A percentile compares a stretch with the other conserved stretches of the same genome.
Conservation (phyloP, 768 basidiomycete species). For the Lanmaoa pseudosensibilis region DNA sequence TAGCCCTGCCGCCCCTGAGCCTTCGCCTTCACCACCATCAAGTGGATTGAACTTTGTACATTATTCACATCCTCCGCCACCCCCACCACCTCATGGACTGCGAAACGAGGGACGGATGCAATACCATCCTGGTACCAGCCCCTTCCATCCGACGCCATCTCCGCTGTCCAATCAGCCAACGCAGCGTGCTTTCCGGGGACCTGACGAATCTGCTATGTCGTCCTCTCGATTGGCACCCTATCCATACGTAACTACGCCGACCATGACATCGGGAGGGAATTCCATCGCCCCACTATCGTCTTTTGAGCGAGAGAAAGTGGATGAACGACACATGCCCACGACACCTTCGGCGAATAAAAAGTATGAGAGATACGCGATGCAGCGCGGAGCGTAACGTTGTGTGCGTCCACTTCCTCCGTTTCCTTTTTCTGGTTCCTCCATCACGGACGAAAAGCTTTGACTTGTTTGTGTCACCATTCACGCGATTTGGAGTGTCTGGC, state of each 20-base stretch:
- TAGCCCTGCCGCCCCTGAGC: slow-evolving; percentile 40
- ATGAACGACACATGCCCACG: slow-evolving; percentile 50
- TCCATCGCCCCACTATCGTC: slow-evolving; percentile 37
- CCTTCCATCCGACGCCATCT: slow-evolving; percentile 47
- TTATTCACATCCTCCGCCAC: slow-evolving; percentile 43
- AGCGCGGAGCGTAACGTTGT: slow-evolving; percentile 14
- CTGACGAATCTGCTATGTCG: slow-evolving; percentile 38
- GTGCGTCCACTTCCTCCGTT: background rate
- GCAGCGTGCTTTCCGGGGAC: slow-evolving; percentile 37
- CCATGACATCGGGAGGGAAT: slow-evolving; percentile 34
- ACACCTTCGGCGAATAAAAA: slow-evolving; percentile 41
- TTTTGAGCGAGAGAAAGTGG: slow-evolving; percentile 58
- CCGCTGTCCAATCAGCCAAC: slow-evolving; percentile 29
- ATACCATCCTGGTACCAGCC: slow-evolving; percentile 20
- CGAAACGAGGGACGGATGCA: slow-evolving; percentile 33
- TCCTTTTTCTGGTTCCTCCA: background rate
- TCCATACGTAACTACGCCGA: slow-evolving; percentile 40
- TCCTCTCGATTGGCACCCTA: slow-evolving; percentile 37
- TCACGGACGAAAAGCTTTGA: slow-evolving; percentile 3
- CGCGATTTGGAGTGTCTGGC: slow-evolving; percentile 5
- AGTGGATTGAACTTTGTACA: slow-evolving; percentile 56
- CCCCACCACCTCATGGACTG: slow-evolving; percentile 36
- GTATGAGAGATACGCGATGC: slow-evolving; percentile 31
- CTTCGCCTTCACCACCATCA: slow-evolving; percentile 70
- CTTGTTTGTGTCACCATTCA: slow-evolving; percentile 6